phyloP scores from a whole-genome alignment of 495 filamentous ascomycete species.

The Penicillium lividum region DNA sequence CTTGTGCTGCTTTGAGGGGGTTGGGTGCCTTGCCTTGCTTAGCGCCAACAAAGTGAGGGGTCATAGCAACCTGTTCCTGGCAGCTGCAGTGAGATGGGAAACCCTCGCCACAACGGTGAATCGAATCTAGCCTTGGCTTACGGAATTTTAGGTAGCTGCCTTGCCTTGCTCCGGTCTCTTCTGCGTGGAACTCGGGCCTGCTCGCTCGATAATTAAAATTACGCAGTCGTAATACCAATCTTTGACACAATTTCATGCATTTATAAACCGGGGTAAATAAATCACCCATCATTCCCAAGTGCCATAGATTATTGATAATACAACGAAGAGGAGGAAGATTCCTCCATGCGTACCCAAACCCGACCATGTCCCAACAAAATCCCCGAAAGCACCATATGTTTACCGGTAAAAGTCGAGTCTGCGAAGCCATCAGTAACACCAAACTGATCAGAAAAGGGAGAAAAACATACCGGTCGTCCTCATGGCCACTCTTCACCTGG shows the following conservation, averaged over 20 bases:
- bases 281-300: constrained; percentile 26
- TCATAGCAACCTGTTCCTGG: constrained; percentile 28
- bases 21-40: constrained; percentile 3
- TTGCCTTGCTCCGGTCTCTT: background rate
- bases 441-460: constrained; percentile 2
- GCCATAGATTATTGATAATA: constrained; percentile 43
- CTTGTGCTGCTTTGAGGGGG: background rate
- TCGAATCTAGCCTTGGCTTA: background rate
- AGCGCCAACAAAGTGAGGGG: constrained; percentile 11
- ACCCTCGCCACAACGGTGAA: background rate
- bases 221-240: no score
- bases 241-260: background rate
- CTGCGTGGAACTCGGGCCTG: background rate
- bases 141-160: background rate
- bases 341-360: constrained; percentile 2
- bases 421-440: constrained; percentile 21
- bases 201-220: no score
- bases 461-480: constrained; percentile 57
- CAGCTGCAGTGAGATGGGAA: constrained; percentile 24
- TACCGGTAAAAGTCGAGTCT: constrained; percentile 62
- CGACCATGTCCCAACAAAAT: constrained; percentile 25
- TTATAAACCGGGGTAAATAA: constrained; percentile 4
- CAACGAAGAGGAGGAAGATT: constrained; percentile 25
- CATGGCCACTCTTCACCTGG: constrained; percentile 87
- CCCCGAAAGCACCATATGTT: constrained; percentile 11